Evolutionary conservation across 2,329 filamentous ascomycete genomes (phyloP).

Genomic region (Aureobasidium namibiae): DNA sequence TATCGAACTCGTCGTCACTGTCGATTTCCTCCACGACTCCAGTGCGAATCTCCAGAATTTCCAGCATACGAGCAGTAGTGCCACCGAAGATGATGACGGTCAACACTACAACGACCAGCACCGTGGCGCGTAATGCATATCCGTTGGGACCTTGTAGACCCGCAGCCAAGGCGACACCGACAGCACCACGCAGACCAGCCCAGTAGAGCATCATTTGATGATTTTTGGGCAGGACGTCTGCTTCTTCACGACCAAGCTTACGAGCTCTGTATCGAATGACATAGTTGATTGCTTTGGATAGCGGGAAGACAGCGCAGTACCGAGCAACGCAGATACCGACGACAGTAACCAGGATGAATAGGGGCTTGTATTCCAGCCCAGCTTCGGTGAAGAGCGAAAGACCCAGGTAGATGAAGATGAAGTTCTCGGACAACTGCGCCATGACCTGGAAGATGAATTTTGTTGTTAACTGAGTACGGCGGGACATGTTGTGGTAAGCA

Average conservation of each 20-base stretch:
- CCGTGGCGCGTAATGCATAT: conserved; percentile 79
- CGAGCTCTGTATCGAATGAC: conserved; percentile 80
- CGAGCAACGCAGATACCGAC: conserved; percentile 85
- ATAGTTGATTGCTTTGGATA: conserved; percentile 85
- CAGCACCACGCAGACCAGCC: conserved; percentile 90
- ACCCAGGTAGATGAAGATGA: conserved; percentile 98
- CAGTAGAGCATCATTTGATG: conserved; percentile 99
- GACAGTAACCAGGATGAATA: conserved; percentile 89
- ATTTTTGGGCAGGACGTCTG: conserved; percentile 84
- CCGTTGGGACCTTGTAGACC: conserved; percentile 66
- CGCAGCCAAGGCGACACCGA: conserved; percentile 88
- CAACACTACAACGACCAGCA: conserved; percentile 93
- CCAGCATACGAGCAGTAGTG: conserved; percentile 93
- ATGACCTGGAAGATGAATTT: conserved; percentile 96
- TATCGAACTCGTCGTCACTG: conserved; percentile 97
- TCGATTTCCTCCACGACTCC: conserved; percentile 96
- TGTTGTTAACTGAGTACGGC: conserved; percentile 90
- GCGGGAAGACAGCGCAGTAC: conserved; percentile 89
- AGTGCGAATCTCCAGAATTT: conserved; percentile 92
- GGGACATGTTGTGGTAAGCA: conserved; percentile 99
- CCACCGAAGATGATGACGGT: conserved; percentile 99
- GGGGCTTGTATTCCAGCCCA: conserved; percentile 80
- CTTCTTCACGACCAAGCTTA: conserved; percentile 64
- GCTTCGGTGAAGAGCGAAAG: conserved; percentile 90
- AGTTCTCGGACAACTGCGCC: conserved; percentile 94